Evolutionary conservation across 2,329 filamentous ascomycete species (phyloP).

Genomic region (Aspergillus niger): DNA sequence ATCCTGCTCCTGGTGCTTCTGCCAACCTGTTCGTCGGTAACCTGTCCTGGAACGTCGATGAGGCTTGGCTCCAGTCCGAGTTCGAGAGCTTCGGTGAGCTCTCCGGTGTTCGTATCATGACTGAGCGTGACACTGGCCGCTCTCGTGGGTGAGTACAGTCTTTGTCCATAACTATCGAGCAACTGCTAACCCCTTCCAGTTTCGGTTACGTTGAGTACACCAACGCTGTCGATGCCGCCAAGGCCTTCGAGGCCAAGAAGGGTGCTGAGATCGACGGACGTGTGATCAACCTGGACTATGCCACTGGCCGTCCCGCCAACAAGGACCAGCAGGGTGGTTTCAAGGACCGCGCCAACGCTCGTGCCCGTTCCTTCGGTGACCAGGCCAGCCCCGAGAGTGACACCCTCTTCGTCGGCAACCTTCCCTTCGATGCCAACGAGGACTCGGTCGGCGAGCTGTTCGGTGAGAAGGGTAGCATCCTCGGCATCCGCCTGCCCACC

Average conservation of each 20-base stretch:
- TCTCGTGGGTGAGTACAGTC: slow-evolving; percentile 69
- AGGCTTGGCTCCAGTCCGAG: slow-evolving; percentile 73
- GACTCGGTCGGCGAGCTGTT: slow-evolving; percentile 75
- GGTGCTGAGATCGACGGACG: slow-evolving; percentile 74
- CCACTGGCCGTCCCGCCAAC: slow-evolving; percentile 64
- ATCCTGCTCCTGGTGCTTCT: slow-evolving; percentile 34
- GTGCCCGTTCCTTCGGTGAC: slow-evolving; percentile 68
- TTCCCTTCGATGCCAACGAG: slow-evolving; percentile 81
- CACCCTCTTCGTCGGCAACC: slow-evolving; percentile 89
- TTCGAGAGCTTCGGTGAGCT: slow-evolving; percentile 80
- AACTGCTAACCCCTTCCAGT: slow-evolving; percentile 36
- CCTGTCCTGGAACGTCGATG: slow-evolving; percentile 87
- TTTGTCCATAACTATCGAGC: background rate
- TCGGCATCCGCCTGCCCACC: slow-evolving; percentile 83
- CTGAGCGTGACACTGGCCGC: slow-evolving; percentile 75
- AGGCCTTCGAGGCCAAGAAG: slow-evolving; percentile 74
- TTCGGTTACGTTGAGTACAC: slow-evolving; percentile 93
- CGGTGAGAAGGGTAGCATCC: slow-evolving; percentile 67
- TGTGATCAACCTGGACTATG: slow-evolving; percentile 75
- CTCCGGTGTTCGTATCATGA: slow-evolving; percentile 74
- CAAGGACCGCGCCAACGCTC: slow-evolving; percentile 60
- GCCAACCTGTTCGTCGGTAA: slow-evolving; percentile 84
- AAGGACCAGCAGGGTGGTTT: slow-evolving; percentile 56
- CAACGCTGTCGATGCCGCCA: slow-evolving; percentile 65
- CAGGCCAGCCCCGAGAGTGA: slow-evolving; percentile 75